A percentile compares a stretch with the other conserved stretches of the same genome.
These are phyloP conservation scores for Kandelia obovata DNA, from an alignment of 345 rosid genomes.

Conservation along the genomic window DNA sequence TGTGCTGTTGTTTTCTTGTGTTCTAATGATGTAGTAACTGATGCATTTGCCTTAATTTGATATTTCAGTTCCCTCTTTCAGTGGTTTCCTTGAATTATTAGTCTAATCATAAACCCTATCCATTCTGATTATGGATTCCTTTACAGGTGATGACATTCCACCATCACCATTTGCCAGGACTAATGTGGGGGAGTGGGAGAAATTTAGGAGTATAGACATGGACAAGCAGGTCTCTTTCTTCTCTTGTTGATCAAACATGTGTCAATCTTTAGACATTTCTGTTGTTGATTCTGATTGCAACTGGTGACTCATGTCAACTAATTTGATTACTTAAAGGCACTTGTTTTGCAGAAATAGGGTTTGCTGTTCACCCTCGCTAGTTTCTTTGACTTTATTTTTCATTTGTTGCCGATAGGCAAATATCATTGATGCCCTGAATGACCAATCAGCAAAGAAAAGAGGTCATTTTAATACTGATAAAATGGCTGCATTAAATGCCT, in stretches of 20 bases:
- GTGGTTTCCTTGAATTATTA: neutral
- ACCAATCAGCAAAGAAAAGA: constrained; percentile 43
- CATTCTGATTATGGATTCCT: constrained; percentile 17
- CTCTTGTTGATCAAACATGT: constrained; percentile 15
- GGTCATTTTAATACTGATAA: constrained; percentile 60
- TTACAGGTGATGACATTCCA: constrained; percentile 80
- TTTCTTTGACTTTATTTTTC: constrained; percentile 13
- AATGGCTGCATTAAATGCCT: constrained; percentile 67
- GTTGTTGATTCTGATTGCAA: neutral
- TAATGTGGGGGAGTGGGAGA: constrained; percentile 82
- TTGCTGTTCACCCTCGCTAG: neutral
- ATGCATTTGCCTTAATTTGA: neutral
- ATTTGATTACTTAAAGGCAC: no score
- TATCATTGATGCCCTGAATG: constrained; percentile 46
- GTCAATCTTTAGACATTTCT: constrained; percentile 4
- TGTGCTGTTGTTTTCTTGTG: neutral
- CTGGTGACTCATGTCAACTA: neutral
- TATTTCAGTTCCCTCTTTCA: neutral
- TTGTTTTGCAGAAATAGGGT: neutral
- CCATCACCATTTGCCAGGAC: constrained; percentile 77
- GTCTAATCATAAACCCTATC: neutral
- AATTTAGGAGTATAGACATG: constrained; percentile 90
- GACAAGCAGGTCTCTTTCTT: constrained; percentile 73
- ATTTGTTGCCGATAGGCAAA: constrained; percentile 49
- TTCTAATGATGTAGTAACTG: neutral